Evolutionary conservation across 2,329 filamentous ascomycete genomes (phyloP), one percentile per base, ranked within the genome.

Genomic region (Paradendryphiella salina): DNA sequence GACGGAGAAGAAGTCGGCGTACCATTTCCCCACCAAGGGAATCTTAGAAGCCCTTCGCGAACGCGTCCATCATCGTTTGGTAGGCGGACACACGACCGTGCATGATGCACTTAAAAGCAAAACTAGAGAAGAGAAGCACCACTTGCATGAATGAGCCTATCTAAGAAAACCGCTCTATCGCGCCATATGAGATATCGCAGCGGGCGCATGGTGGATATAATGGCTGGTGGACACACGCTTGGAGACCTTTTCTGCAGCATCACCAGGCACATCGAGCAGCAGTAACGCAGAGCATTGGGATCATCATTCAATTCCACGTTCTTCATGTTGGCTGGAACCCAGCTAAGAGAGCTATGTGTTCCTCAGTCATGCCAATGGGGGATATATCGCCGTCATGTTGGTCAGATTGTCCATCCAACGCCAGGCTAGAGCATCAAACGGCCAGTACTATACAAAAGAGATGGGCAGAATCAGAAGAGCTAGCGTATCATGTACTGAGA

Each of bases 291-390:
- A n/a, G 20, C 20, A 31, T 44, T 44, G 39, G 36, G 17, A 20
- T 59, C 55, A 55, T 59, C 37, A 59, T 50, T 64, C 56, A 43
- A 61, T 50, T 63, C 41, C 43, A 57, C 39, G 39, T 55, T 61
- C 52, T 43, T 58, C 43, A 46, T 46, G 32, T 50, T 55, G 55
- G 50, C 47, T 32, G 51, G 42, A 40, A 42, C 17, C 14, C 26
- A 33, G 32, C 38, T 29, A 37, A 46, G 14, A 46, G 29, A 33
- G 18, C 34, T 34, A 52, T 33, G 37, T 26, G 45, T 56, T 36
- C 5, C 46, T 59, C 56, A 54, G 41, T 40, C 44, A 41, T 52
- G 50, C 50, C 50, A 39, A 49, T 40, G 17, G 45, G 53, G 54
- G 54, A 60, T 48, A 54, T 58, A 42, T 54, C 37, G 46, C 53